phyloP scores from a whole-genome alignment of 306 rosid species.

The Cucumis melo region DNA sequence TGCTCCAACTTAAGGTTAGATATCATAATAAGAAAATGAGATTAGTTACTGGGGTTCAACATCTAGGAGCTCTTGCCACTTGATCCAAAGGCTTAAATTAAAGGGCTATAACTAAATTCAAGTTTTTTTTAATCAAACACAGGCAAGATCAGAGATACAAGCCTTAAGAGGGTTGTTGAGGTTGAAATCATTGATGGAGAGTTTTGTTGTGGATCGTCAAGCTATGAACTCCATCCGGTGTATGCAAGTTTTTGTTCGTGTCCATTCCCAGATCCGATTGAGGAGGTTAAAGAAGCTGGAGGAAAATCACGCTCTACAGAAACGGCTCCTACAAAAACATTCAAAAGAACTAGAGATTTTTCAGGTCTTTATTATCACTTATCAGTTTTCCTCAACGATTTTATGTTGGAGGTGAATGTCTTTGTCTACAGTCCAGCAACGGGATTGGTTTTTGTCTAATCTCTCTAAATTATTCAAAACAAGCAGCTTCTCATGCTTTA shows the following conservation, averaged over 20 bases:
- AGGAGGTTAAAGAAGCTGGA: conserved; percentile 80
- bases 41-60: not conserved
- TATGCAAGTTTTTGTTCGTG: conserved; percentile 87
- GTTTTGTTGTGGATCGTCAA: conserved; percentile 78
- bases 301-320: conserved; percentile 90
- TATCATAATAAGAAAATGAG: not conserved
- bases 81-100: not conserved
- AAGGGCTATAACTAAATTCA: not conserved
- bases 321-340: conserved; percentile 72
- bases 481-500: not conserved
- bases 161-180: conserved; percentile 85
- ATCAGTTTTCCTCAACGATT: conserved; percentile 4
- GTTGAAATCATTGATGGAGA: conserved; percentile 73
- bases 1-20: too few species aligned
- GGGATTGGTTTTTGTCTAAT: not conserved
- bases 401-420: not conserved
- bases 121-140: not conserved
- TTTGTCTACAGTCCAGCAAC: not conserved
- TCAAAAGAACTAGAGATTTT: conserved; percentile 66
- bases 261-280: conserved; percentile 76
- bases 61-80: not conserved
- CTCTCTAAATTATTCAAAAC: not conserved
- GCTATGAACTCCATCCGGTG: conserved; percentile 62
- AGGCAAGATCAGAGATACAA: conserved; percentile 84
- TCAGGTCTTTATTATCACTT: conserved; percentile 39